Evolutionary conservation across 441 rosid genomes (phyloP), one percentile per base, ranked within the genome.

Genomic region (Theobroma grandiflorum): DNA sequence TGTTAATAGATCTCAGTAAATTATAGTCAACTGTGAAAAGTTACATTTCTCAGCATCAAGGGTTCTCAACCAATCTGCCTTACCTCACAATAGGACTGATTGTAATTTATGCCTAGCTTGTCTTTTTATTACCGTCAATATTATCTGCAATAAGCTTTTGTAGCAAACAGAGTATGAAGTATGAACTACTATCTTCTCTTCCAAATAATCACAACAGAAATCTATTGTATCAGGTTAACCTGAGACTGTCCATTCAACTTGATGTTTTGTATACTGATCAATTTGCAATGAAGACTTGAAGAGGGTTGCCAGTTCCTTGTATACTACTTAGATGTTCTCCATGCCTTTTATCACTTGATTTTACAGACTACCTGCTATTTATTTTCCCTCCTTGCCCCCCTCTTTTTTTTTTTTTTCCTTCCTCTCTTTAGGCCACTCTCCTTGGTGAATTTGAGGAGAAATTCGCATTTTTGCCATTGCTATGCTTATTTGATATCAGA

Each of bases 21-120:
- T 85, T 79, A 80, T 82, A 84, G 84, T 77, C 86, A 82, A 82
- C 72, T 86, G 85, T 86, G 78, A 79, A 80, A 82, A 85, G 79
- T 81, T 77, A 79, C 64, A 69, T 82, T 78, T 61, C 35, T 62
- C 67, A 42, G 66, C 49, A 55, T 78, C 75, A 77, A 81, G 78
- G 84, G 35, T 75, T 67, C 74, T 68, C 79, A 71, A 83, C 84
- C 81, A 64, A 58, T 82, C 83, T 80, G 85, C 84, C 65, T 69
- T 80, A 73, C 77, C 62, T 73, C 81, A 76, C 66, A 52, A 20
- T 78, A 85, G 85, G 84, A 79, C 62, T 52, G 78, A 59, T 79
- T 33, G 35, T 74, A 61, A 66, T 72, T 77, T 37, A 78, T 71
- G 69, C 58, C 59, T 16, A 58, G 67, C 20, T 52, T 20, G 20